These are phyloP conservation scores for Chytriomyces sp. DNA, from an alignment of 192 early-diverging fungal genomes.

Conservation along the genomic window DNA sequence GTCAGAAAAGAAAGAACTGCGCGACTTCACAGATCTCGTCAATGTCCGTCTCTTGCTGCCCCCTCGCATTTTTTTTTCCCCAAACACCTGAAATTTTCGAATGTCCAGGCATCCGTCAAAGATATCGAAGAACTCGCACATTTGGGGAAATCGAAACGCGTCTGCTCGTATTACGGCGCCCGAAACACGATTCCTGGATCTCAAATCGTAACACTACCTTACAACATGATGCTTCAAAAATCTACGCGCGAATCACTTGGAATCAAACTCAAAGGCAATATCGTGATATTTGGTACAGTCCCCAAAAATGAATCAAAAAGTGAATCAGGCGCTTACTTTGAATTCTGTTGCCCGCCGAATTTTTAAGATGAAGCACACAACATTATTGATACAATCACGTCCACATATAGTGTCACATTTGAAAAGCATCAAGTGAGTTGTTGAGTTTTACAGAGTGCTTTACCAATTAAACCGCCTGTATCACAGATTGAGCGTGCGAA, in stretches of 20 bases:
- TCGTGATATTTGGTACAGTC: conserved; percentile 78
- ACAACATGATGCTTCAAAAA: conserved; percentile 80
- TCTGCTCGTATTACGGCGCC: conserved; percentile 87
- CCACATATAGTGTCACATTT: conserved; percentile 71
- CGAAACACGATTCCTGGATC: conserved; percentile 52
- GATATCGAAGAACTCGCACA: conserved; percentile 89
- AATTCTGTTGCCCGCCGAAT: too few relatives aligned
- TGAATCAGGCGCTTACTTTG: neutral
- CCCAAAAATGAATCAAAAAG: conserved; percentile 35
- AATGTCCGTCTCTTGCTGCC: neutral
- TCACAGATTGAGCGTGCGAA: conserved; percentile 46
- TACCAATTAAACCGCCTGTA: neutral
- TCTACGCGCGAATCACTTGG: conserved; percentile 76
- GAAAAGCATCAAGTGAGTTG: conserved; percentile 50
- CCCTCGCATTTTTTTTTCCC: neutral
- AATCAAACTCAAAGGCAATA: conserved; percentile 68
- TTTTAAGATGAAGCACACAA: conserved; percentile 58
- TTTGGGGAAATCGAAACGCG: conserved; percentile 60
- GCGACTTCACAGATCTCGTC: conserved; percentile 59
- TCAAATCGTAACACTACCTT: conserved; percentile 86
- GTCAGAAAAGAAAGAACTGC: conserved; percentile 53
- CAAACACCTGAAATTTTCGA: neutral
- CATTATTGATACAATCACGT: conserved; percentile 67
- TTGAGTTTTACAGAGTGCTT: neutral
- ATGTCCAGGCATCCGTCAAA: conserved; percentile 30